Percentiles rank a stretch among this genome's conserved stretches.
Evolutionary conservation across 257 asterid species (phyloP).

Genomic region (Pogostemon cablin): DNA sequence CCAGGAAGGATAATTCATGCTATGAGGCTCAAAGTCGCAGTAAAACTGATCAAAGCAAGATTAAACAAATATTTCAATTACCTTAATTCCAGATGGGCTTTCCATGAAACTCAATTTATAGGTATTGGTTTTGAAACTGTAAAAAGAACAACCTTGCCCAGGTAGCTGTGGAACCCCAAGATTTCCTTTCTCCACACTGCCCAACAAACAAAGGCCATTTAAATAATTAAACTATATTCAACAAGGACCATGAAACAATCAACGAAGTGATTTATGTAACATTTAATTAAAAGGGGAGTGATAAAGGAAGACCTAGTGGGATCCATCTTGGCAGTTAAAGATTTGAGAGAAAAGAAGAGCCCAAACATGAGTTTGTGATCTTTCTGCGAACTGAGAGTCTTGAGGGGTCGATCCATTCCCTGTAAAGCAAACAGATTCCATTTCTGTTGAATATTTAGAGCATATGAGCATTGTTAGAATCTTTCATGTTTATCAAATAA

Average conservation of each 20-base stretch:
- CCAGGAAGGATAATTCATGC: neutral
- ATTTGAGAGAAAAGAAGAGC: conserved; percentile 93
- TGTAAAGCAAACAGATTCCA: conserved; percentile 81
- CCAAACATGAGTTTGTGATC: conserved; percentile 98
- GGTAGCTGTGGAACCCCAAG: conserved; percentile 95
- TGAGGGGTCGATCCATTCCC: conserved; percentile 98
- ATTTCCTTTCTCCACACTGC: conserved; percentile 87
- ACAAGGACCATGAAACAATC: conserved; percentile 6
- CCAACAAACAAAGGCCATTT: conserved; percentile 24
- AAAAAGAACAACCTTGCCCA: conserved; percentile 96
- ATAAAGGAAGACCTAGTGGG: conserved; percentile 69
- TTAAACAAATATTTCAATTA: conserved; percentile 36
- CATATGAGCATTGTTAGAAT: conserved; percentile 75
- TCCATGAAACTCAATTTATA: conserved; percentile 93
- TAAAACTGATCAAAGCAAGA: conserved; percentile 11
- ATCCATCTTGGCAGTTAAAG: conserved; percentile 94
- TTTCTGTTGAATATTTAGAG: conserved; percentile 87
- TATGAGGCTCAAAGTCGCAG: neutral
- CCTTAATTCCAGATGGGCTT: conserved; percentile 97
- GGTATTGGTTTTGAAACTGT: conserved; percentile 88
- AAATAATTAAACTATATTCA: neutral
- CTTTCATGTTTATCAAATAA: too few species aligned
- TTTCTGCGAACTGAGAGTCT: conserved; percentile 82
- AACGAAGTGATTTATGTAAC: neutral
- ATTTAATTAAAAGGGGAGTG: conserved; percentile 18